phyloP scores from a whole-genome alignment of 352 stramenopile genomes.

The Phytophthora podocarpi region DNA sequence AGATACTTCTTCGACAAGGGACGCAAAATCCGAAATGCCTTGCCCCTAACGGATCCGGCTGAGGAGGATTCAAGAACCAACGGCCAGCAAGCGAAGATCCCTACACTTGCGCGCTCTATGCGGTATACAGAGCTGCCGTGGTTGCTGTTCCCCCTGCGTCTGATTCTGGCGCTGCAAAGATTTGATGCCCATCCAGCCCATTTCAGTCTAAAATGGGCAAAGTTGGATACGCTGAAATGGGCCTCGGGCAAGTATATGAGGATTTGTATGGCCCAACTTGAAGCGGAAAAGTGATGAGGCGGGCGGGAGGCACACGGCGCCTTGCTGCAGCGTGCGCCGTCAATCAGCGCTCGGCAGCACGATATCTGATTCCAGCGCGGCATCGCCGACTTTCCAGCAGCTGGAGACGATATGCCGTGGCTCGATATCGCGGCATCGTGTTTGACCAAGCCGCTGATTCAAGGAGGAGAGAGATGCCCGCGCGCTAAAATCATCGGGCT shows the following conservation, averaged over 20 bases:
- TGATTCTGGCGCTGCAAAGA: conserved; percentile 24
- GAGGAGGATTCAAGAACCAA: conserved; percentile 23
- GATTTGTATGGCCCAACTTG: conserved; percentile 30
- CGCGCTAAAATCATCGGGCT: no score
- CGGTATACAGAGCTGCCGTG: conserved; percentile 40
- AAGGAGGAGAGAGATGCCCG: no score
- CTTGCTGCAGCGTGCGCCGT: no score
- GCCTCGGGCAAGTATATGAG: conserved; percentile 2
- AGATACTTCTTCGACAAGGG: conserved; percentile 11
- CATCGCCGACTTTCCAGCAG: no score
- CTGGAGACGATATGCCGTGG: no score
- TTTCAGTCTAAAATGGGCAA: conserved; percentile 8
- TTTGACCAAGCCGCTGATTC: no score
- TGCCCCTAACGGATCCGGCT: not conserved
- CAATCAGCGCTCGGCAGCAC: not conserved
- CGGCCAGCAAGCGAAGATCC: conserved; percentile 31
- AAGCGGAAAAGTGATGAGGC: not conserved
- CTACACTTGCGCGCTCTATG: conserved; percentile 37
- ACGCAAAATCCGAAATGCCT: conserved; percentile 76
- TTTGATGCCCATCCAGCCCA: conserved; percentile 21
- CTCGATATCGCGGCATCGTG: no score
- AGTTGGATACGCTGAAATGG: conserved; percentile 19
- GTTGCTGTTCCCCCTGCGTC: conserved; percentile 19
- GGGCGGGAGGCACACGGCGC: no score
- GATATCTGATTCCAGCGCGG: no score